Conservation (phyloP, 176 grass and related monocot genomes). For the Zizania latifolia region DNA sequence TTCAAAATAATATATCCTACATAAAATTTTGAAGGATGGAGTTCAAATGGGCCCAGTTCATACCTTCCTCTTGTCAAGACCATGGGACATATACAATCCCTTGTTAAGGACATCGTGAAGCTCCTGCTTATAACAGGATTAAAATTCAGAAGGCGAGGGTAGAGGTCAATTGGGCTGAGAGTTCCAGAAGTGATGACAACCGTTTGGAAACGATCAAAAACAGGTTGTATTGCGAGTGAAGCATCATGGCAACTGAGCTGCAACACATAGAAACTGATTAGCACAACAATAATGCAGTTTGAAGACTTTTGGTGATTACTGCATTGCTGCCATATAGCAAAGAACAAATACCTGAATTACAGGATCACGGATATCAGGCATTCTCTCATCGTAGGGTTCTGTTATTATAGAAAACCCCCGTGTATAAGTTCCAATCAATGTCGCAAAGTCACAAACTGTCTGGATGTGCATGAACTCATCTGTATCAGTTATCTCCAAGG, state of each 20-base stretch:
- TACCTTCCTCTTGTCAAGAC: conserved; percentile 97
- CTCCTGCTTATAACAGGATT: conserved; percentile 95
- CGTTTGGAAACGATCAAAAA: conserved; percentile 90
- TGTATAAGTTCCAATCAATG: conserved; percentile 80
- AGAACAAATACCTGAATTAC: conserved; percentile 57
- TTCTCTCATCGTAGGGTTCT: conserved; percentile 88
- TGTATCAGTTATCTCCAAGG: conserved; percentile 80
- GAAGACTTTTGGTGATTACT: not conserved
- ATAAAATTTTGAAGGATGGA: not conserved
- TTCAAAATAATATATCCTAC: not conserved
- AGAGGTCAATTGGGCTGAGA: conserved; percentile 90
- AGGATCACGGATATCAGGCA: conserved; percentile 87
- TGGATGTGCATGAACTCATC: conserved; percentile 94
- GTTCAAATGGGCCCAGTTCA: not conserved
- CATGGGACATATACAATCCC: conserved; percentile 98
- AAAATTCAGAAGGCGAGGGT: conserved; percentile 89
- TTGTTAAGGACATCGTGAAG: conserved; percentile 95
- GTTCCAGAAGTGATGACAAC: conserved; percentile 95
- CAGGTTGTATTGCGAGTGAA: conserved; percentile 89
- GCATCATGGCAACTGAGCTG: conserved; percentile 99
- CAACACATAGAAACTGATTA: conserved; percentile 32
- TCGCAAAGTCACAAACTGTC: conserved; percentile 92
- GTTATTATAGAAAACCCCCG: conserved; percentile 94
- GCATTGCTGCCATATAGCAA: conserved; percentile 6
- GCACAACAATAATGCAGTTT: not conserved